Percentiles rank a stretch among this genome's conserved stretches.
Evolutionary conservation across 345 rosid genomes (phyloP).

Genomic region (Dipteronia dyeriana): DNA sequence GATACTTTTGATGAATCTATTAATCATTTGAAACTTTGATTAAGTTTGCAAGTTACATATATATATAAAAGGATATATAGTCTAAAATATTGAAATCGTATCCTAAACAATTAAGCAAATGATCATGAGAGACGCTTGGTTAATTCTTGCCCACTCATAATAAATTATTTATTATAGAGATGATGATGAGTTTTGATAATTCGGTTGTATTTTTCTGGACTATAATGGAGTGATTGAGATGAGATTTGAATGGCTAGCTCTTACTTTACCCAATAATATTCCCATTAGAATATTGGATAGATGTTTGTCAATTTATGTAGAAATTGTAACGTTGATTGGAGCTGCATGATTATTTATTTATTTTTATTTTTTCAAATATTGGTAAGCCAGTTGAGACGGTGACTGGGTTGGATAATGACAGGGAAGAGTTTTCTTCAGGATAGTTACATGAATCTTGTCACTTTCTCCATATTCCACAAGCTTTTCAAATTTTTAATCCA

Average conservation of each 20-base stretch:
- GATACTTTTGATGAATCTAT: neutral
- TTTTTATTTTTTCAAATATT: too few relatives aligned
- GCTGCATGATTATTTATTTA: neutral
- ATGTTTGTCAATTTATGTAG: neutral
- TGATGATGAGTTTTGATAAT: neutral
- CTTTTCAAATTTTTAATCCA: neutral
- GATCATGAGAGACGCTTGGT: neutral
- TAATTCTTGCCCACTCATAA: neutral
- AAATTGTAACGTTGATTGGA: neutral
- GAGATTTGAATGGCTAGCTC: conserved; percentile 21
- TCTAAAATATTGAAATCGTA: neutral
- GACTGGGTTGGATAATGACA: conserved; percentile 10
- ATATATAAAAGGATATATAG: too few relatives aligned
- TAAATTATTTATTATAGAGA: too few relatives aligned
- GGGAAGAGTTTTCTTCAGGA: neutral
- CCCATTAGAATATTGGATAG: neutral
- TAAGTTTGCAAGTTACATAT: too few relatives aligned
- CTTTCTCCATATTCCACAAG: neutral
- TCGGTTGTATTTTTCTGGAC: conserved; percentile 7
- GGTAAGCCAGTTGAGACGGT: neutral
- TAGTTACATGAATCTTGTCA: neutral
- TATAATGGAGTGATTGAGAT: conserved; percentile 17
- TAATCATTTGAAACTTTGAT: too few relatives aligned
- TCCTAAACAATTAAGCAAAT: too few relatives aligned
- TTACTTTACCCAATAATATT: neutral